phyloP scores from a whole-genome alignment of 1,284 basidiomycete genomes.

The Wallemia ichthyophaga region DNA sequence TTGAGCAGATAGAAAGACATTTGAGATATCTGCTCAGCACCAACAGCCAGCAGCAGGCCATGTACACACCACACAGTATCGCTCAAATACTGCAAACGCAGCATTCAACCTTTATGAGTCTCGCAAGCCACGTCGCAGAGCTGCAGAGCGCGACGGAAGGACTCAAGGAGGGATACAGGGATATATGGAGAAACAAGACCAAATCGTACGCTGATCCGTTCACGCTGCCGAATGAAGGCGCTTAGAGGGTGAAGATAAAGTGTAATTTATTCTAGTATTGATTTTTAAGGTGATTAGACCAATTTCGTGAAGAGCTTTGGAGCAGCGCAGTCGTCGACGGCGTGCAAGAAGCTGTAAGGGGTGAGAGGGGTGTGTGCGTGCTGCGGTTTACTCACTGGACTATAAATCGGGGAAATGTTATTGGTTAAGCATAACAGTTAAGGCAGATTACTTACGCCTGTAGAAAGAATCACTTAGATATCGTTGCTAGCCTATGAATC shows the following conservation, averaged over 20 bases:
- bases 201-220: neutral
- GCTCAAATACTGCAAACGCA: neutral
- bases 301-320: constrained; percentile 42
- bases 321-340: constrained; percentile 48
- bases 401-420: constrained; percentile 10
- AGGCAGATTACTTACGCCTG: constrained; percentile 1
- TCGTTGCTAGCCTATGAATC: neutral
- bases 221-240: neutral
- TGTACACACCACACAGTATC: neutral
- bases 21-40: neutral
- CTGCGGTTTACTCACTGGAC: constrained; percentile 28
- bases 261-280: neutral
- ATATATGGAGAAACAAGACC: neutral
- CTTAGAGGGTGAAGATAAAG: neutral
- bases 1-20: neutral
- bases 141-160: neutral
- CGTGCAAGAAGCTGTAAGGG: constrained; percentile 47
- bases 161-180: neutral
- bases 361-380: neutral
- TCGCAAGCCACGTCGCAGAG: neutral
- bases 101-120: neutral
- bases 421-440: constrained; percentile 3
- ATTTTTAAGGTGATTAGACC: constrained; percentile 11
- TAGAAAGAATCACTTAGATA: neutral
- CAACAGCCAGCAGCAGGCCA: neutral